Evolutionary conservation across 306 rosid species (phyloP), one percentile per base, ranked within the genome.

Genomic region (Begonia peltatifolia): DNA sequence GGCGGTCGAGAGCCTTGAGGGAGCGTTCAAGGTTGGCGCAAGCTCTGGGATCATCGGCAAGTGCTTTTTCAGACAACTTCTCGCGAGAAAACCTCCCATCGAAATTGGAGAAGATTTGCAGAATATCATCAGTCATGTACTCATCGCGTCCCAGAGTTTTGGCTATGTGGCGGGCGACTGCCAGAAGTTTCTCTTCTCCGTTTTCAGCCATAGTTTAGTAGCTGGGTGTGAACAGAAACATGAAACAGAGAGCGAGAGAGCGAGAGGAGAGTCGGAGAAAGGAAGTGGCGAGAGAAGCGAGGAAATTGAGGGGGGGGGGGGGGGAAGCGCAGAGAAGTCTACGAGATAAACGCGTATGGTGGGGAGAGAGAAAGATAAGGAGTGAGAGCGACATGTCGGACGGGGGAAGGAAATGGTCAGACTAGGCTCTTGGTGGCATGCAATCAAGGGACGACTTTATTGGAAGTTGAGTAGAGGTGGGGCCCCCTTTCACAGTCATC

Each of bases 131-230:
- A 1, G 92, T 84, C 94, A 83, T 90, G 52, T 70, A 68, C 51
- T 60, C 81, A 64, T 90, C 79, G 51, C 66, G 76, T 22, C 94
- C 99, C 16, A 90, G 74, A 6, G 99, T 86, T 59, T 83, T 90
- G 12, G 99, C 99, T 57, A 90, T 83, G 84, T 90, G 99, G 43
- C 99, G 83, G 62, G 93, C 99, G 61, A 90, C 68, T 18, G 95
- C 95, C 10, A 90, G 56, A 54, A 81, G 60, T 54, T 90, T 90
- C 81, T 86, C 96, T 68, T 90, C 99, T 5, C 99, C 99, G 69
- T 81, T 90, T 62, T 86, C 95, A 14, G 83, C 86, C 96, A 90
- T 90, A 5, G 14, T 44, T 44, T 0, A n/a, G 48, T 44, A 6
- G 9, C n/a, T 44, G 38, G 38, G 9, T n/a, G n/a, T 12, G n/a